Base-by-base conservation (phyloP, 176 grass and related monocot genomes). In the Pontederia paniculata region DNA sequence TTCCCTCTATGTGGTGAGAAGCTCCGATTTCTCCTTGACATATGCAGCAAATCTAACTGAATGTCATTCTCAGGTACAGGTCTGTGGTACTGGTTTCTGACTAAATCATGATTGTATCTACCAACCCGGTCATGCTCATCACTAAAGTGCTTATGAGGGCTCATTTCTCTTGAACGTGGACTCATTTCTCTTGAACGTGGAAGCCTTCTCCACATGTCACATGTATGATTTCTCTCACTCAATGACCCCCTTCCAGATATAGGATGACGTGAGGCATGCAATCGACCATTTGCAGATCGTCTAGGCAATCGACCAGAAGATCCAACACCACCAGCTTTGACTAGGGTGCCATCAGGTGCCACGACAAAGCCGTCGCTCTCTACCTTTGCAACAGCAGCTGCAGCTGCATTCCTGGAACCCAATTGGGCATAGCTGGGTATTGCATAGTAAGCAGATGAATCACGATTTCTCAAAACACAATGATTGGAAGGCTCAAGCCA, bases 361-460 rank as follows among this genome's bases (percentile, higher is more conserved):
- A 98, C 93, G 57, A 98, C 83, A 81, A 98, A 98, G 23, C 93
- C 93, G 74, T 81, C 91, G 72, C 80, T 98, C 66, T 98, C 59
- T 66, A 98, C 89, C 70, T 98, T 98, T 52, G 87, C 87, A 12
- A 84, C 84, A 72, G 87, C 81, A 69, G 80, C 87, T 53, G 84
- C 93, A 44, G 93, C 76, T 31, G 87, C 93, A 82, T 98, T 98
- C 75, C 83, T 81, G 63, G 83, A 88, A 72, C 78, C 81, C 76
- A 75, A 31, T 10, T 47, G 69, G 55, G 75, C 69, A 70, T 73
- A 81, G 21, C 47, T 52, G 14, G 23, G 23, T 18, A 56, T 41
- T 22, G 58, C 82, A 79, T 62, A 81, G 57, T 79, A 91, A 54
- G 82, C 83, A 48, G 80, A 65, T 58, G 83, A 79, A 52, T 68